phyloP scores from a whole-genome alignment of 805 yeast species.

The Kodamaea nitidulidarum region DNA sequence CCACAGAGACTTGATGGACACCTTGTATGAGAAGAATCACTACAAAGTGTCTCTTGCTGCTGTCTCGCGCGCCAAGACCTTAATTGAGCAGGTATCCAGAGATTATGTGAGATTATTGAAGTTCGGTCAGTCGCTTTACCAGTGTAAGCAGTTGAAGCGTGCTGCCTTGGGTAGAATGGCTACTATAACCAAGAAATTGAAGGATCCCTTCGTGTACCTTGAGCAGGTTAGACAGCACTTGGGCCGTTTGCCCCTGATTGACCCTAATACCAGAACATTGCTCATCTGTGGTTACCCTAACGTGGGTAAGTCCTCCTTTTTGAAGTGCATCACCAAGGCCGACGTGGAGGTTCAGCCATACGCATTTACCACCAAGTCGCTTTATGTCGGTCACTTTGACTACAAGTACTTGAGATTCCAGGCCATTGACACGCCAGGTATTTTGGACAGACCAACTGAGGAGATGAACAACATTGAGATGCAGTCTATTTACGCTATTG shows the following conservation, averaged over 20 bases:
- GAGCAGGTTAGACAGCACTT: conserved; percentile 99
- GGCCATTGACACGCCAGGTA: conserved; percentile 99
- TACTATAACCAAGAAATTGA: conserved; percentile 89
- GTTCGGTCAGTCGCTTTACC: conserved; percentile 96
- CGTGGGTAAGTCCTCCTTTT: conserved; percentile 96
- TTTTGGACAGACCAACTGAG: conserved; percentile 96
- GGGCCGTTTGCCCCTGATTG: conserved; percentile 96
- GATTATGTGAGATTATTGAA: conserved; percentile 92
- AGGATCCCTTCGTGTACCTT: conserved; percentile 87
- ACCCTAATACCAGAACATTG: conserved; percentile 96
- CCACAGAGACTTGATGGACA: conserved; percentile 97
- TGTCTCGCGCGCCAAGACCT: conserved; percentile 85
- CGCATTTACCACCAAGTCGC: conserved; percentile 96
- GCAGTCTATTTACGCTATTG: conserved; percentile 98
- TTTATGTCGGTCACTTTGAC: conserved; percentile 98
- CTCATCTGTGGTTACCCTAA: conserved; percentile 98
- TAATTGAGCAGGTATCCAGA: conserved; percentile 93
- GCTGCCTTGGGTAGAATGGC: conserved; percentile 99
- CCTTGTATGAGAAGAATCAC: conserved; percentile 95
- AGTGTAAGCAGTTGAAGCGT: conserved; percentile 96
- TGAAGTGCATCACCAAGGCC: conserved; percentile 90
- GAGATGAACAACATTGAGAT: conserved; percentile 99
- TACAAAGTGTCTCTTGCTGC: conserved; percentile 96
- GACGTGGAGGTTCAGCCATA: conserved; percentile 99
- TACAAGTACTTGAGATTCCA: conserved; percentile 96